These are phyloP conservation scores for Bryoglossum gracile DNA, from an alignment of 495 filamentous ascomycete genomes.

Conservation along the genomic window DNA sequence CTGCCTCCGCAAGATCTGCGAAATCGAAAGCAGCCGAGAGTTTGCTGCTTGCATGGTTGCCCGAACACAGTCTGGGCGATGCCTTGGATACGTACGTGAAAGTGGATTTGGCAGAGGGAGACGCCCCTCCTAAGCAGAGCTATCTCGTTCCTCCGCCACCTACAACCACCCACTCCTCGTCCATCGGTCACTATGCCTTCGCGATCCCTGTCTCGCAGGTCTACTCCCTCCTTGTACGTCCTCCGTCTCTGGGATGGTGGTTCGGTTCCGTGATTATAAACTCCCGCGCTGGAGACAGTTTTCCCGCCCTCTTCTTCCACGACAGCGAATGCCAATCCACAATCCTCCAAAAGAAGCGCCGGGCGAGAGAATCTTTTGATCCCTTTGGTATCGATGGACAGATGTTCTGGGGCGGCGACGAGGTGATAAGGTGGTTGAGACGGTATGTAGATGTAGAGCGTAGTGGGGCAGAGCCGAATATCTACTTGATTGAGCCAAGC, in stretches of 20 bases:
- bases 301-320: slow-evolving; percentile 95
- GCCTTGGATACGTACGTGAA: slow-evolving; percentile 87
- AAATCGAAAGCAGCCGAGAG: slow-evolving; percentile 37
- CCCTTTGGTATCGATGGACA: slow-evolving; percentile 78
- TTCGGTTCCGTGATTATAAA: slow-evolving; percentile 94
- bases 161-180: slow-evolving; percentile 59
- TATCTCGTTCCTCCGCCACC: slow-evolving; percentile 91
- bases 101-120: slow-evolving; percentile 78
- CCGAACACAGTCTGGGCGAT: slow-evolving; percentile 81
- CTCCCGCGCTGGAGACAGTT: slow-evolving; percentile 78
- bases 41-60: slow-evolving; percentile 88
- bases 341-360: slow-evolving; percentile 84
- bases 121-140: slow-evolving; percentile 73
- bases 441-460: slow-evolving; percentile 76
- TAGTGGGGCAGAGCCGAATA: slow-evolving; percentile 73
- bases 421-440: slow-evolving; percentile 85
- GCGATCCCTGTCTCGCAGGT: slow-evolving; percentile 85
- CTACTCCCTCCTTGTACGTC: slow-evolving; percentile 82
- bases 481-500: slow-evolving; percentile 85
- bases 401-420: slow-evolving; percentile 97
- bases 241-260: slow-evolving; percentile 96
- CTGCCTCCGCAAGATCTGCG: slow-evolving; percentile 43
- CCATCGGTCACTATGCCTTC: slow-evolving; percentile 82
- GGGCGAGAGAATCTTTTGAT: slow-evolving; percentile 76
- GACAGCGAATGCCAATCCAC: slow-evolving; percentile 95